Evolutionary conservation across 495 filamentous ascomycete species (phyloP), one percentile per base, ranked within the genome.

Genomic region (Lentithecium fluviatile): DNA sequence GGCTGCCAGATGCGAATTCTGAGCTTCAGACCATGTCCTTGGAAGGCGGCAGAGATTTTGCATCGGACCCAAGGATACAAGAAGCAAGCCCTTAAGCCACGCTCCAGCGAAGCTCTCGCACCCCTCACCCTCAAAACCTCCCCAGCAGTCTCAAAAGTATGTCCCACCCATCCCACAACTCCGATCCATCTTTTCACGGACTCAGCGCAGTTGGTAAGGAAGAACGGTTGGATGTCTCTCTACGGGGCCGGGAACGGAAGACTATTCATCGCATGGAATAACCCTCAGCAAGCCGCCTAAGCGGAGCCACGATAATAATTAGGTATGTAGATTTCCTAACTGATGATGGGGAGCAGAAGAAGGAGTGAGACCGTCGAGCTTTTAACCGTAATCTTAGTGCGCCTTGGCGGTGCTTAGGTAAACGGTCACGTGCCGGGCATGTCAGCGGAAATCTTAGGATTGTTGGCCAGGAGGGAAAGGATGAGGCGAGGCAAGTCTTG

Each of bases 221-320:
- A 72, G 71, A 70, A 73, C 70, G 70, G 69, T 66, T 63, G 46
- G 58, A 67, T 73, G 66, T 70, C 40, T 58, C 25, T 78, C 68
- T 58, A 77, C 75, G 77, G 75, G 74, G 76, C 78, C 78, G 79
- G 79, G 79, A 81, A 81, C 79, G 79, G 78, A 78, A 73, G 75
- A 73, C 78, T 73, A 79, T 69, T 69, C 77, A 81, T 75, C 53
- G 48, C 29, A 64, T 65, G 48, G 74, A 73, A 76, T 76, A 78
- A 78, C 76, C 76, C 78, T 78, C 78, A 81, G 79, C 78, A 78
- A 78, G 78, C 76, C 78, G 68, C 76, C 56, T 66, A 72, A 73
- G 76, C 69, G 78, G 76, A 81, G 76, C 76, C 71, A 71, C 71
- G 68, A 68, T 57, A 70, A 70, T 73, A 70, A 70, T 73, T 54